Conservation (phyloP, 2,329 filamentous ascomycete genomes). For the Colletotrichum ledebouriae region DNA sequence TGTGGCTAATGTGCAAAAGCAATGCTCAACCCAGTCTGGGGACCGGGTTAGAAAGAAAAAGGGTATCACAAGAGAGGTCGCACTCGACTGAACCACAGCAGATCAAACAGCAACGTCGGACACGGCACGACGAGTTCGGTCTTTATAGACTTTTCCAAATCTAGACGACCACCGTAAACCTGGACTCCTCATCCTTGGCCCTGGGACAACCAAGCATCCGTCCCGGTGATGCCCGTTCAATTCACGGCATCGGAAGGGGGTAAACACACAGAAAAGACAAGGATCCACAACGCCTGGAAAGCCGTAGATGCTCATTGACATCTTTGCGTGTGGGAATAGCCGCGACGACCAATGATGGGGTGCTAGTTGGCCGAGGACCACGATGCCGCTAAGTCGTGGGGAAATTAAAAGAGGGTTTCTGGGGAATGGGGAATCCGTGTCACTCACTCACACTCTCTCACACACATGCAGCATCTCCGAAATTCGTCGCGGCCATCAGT, state of each 20-base stretch:
- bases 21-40: not conserved
- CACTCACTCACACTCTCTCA: not conserved
- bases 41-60: not conserved
- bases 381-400: slow-evolving; percentile 34
- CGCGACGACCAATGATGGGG: slow-evolving; percentile 22
- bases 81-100: slow-evolving; percentile 23
- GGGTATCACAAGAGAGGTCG: slow-evolving; percentile 13
- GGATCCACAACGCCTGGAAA: slow-evolving; percentile 25
- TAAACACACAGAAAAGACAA: not conserved
- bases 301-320: slow-evolving; percentile 23
- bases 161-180: not conserved
- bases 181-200: not conserved
- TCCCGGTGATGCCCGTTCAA: slow-evolving; percentile 26
- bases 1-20: too few species aligned
- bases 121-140: slow-evolving; percentile 19
- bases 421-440: slow-evolving; percentile 32
- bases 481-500: slow-evolving; percentile 6
- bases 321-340: slow-evolving; percentile 5
- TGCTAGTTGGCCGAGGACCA: slow-evolving; percentile 20
- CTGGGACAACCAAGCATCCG: not conserved
- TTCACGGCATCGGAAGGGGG: slow-evolving; percentile 5
- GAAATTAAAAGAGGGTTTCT: slow-evolving; percentile 31
- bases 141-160: slow-evolving; percentile 31
- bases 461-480: not conserved
- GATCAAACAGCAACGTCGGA: not conserved